A percentile compares a stretch with the other conserved stretches of the same genome.
phyloP scores from a whole-genome alignment of 805 yeast species.

The Teunomyces atbi region DNA sequence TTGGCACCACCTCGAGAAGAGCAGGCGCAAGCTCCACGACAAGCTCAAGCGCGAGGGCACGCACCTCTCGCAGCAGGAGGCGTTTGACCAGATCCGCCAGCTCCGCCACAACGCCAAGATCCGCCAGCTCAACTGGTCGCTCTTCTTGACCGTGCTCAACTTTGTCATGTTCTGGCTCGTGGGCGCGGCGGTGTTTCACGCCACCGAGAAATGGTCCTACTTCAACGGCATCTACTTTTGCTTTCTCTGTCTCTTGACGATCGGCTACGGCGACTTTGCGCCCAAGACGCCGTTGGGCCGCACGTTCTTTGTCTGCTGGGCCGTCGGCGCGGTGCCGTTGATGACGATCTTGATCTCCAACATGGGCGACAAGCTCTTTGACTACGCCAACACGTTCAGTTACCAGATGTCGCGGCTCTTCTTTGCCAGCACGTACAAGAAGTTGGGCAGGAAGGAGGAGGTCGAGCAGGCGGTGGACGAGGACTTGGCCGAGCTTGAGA shows the following conservation, averaged over 20 bases:
- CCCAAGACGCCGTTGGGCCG: constrained; percentile 66
- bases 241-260: constrained; percentile 70
- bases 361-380: constrained; percentile 60
- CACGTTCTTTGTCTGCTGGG: constrained; percentile 77
- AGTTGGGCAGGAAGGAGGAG: constrained; percentile 6
- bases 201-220: constrained; percentile 69
- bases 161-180: constrained; percentile 65
- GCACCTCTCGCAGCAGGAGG: constrained; percentile 38
- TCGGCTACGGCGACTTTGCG: constrained; percentile 79
- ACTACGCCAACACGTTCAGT: constrained; percentile 19
- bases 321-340: constrained; percentile 76
- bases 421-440: not conserved
- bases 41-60: constrained; percentile 16
- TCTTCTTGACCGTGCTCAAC: constrained; percentile 37
- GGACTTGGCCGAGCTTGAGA: constrained; percentile 10
- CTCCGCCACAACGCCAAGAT: constrained; percentile 44
- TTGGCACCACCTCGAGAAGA: constrained; percentile 61
- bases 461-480: constrained; percentile 7
- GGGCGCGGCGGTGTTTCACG: constrained; percentile 66
- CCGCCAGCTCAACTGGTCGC: constrained; percentile 38
- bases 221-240: constrained; percentile 74
- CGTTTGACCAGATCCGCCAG: constrained; percentile 56
- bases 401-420: constrained; percentile 9
- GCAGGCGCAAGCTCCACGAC: constrained; percentile 36
- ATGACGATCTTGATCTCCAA: constrained; percentile 80